Percentiles rank a stretch among this genome's conserved stretches.
Conservation (phyloP, 768 basidiomycete genomes). For the Steccherinum ochraceum region DNA sequence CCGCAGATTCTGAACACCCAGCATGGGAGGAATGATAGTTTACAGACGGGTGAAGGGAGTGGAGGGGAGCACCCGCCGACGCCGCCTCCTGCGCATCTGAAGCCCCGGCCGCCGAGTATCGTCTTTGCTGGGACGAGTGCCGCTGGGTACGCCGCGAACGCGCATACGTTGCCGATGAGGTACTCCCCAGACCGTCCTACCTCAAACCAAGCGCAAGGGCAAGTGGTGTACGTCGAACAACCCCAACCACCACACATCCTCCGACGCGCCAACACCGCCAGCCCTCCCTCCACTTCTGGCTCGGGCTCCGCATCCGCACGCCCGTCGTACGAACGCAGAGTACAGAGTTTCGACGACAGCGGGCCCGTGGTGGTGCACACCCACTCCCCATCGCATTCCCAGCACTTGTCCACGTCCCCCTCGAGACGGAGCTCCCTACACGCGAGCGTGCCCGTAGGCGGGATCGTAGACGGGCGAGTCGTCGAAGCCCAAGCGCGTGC, state of each 20-base stretch:
- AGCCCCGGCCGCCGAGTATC: background rate
- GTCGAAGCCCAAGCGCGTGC: too few species aligned
- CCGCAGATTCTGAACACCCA: too few species aligned
- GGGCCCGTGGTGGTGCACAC: too few species aligned
- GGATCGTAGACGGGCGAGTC: background rate
- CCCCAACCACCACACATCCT: background rate
- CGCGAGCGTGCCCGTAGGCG: background rate
- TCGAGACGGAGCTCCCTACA: background rate
- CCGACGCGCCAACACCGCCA: background rate
- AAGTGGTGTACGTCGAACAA: too few species aligned
- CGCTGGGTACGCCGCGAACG: background rate
- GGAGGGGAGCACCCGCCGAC: background rate
- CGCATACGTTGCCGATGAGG: too few species aligned
- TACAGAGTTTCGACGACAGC: background rate
- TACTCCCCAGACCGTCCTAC: background rate
- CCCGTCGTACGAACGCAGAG: background rate
- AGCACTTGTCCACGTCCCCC: background rate
- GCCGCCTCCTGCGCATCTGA: background rate
- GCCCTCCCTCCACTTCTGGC: background rate
- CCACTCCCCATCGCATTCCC: background rate
- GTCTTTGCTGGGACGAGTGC: background rate
- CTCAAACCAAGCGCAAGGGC: background rate
- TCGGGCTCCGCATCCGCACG: background rate
- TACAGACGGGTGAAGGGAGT: background rate
- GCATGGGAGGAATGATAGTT: background rate